phyloP scores from a whole-genome alignment of 441 rosid species.

The Flueggea neowawraea region DNA sequence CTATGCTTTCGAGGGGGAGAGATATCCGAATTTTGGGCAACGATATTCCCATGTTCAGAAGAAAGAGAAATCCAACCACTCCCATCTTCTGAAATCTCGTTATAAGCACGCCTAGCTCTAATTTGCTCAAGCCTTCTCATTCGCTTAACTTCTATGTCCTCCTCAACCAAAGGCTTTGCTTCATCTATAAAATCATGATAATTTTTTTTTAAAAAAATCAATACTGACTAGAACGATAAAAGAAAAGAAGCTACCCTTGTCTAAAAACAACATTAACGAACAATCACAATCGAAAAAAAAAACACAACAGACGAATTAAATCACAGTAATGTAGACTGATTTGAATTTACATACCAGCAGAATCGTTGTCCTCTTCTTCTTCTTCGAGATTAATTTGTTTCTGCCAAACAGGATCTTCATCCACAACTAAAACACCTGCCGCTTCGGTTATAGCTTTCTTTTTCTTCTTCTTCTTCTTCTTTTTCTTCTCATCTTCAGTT shows the following conservation, averaged over 20 bases:
- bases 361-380: conserved; percentile 47
- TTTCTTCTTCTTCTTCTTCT: conserved; percentile 23
- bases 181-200: conserved; percentile 27
- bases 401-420: conserved; percentile 93
- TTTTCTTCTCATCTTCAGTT: conserved; percentile 47
- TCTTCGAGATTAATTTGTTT: conserved; percentile 57
- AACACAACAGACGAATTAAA: too few relatives aligned
- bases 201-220: too few relatives aligned
- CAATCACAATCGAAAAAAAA: too few relatives aligned
- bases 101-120: conserved; percentile 50
- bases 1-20: conserved; percentile 58
- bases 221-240: too few relatives aligned
- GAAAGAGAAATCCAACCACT: conserved; percentile 86
- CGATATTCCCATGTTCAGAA: conserved; percentile 7
- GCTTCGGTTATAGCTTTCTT: conserved; percentile 37
- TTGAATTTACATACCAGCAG: conserved; percentile 36
- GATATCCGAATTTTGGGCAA: conserved; percentile 32
- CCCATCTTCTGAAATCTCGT: conserved; percentile 88
- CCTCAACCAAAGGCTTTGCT: conserved; percentile 69
- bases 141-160: conserved; percentile 88
- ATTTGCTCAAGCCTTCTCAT: conserved; percentile 77
- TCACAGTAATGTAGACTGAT: too few relatives aligned
- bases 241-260: too few relatives aligned
- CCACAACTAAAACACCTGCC: conserved; percentile 63
- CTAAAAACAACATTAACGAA: too few relatives aligned